Percentiles rank a stretch among this genome's conserved stretches.
These are phyloP conservation scores for Allantophomopsis cytisporea DNA, from an alignment of 2,329 filamentous ascomycete genomes.

Conservation along the genomic window DNA sequence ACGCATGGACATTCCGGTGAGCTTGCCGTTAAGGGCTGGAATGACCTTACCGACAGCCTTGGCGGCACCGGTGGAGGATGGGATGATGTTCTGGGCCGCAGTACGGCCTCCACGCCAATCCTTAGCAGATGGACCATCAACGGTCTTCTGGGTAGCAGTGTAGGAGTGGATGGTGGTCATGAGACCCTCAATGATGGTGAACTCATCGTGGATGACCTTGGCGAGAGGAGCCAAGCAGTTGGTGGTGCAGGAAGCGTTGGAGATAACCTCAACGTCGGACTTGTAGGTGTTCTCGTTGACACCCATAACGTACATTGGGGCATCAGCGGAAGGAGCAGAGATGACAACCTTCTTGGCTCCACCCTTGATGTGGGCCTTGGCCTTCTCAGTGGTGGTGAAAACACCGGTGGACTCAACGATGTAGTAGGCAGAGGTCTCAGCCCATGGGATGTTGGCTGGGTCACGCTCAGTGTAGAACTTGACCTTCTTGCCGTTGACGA, in stretches of 20 bases:
- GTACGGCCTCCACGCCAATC: constrained; percentile 99
- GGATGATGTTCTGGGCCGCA: constrained; percentile 99
- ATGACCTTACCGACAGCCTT: constrained; percentile 99
- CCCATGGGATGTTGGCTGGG: constrained; percentile 83
- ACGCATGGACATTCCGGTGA: constrained; percentile 99
- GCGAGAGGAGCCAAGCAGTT: constrained; percentile 99
- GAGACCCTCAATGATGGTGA: constrained; percentile 91
- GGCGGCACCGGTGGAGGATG: constrained; percentile 95
- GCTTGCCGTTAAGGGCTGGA: constrained; percentile 94
- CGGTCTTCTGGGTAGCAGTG: constrained; percentile 99
- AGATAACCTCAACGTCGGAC: constrained; percentile 82
- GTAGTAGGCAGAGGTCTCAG: constrained; percentile 77
- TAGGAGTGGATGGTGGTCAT: constrained; percentile 99
- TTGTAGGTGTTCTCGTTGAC: constrained; percentile 96
- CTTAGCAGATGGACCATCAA: constrained; percentile 94
- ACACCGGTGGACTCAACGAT: constrained; percentile 97
- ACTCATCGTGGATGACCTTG: constrained; percentile 99
- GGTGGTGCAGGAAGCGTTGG: constrained; percentile 99
- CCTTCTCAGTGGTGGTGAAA: constrained; percentile 98
- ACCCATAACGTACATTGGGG: constrained; percentile 99
- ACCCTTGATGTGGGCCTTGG: constrained; percentile 83
- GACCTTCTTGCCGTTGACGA: constrained; percentile 89
- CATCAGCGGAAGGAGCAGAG: constrained; percentile 85
- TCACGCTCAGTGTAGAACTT: constrained; percentile 91
- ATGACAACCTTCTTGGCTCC: constrained; percentile 98